phyloP scores from a whole-genome alignment of 192 early-diverging fungal genomes.

The Gorgonomyces haynaldii region DNA sequence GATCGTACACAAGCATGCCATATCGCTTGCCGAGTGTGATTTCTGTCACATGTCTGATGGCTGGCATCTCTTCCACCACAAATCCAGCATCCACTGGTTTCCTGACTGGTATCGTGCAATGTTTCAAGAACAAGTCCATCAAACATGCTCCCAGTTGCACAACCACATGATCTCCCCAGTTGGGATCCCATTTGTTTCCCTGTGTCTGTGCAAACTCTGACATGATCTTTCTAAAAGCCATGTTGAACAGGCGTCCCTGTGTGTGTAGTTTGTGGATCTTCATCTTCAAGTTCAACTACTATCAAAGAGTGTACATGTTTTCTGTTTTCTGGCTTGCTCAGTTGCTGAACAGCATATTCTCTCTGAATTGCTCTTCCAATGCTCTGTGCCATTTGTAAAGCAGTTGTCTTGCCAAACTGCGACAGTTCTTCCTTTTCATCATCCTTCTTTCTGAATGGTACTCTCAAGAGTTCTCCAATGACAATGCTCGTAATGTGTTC shows the following conservation, averaged over 20 bases:
- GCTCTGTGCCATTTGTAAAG: slow-evolving; percentile 34
- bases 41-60: slow-evolving; percentile 56
- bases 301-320: slow-evolving; percentile 30
- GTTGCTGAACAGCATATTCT: slow-evolving; percentile 67
- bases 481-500: slow-evolving; percentile 73
- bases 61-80: slow-evolving; percentile 46
- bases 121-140: slow-evolving; percentile 23
- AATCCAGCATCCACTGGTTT: slow-evolving; percentile 30
- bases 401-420: slow-evolving; percentile 6
- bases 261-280: slow-evolving; percentile 60
- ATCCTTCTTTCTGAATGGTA: slow-evolving; percentile 10
- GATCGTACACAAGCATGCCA: slow-evolving; percentile 64
- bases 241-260: slow-evolving; percentile 69
- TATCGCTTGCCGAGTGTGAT: slow-evolving; percentile 45
- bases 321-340: slow-evolving; percentile 53
- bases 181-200: slow-evolving; percentile 46
- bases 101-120: slow-evolving; percentile 52
- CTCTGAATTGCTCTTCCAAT: slow-evolving; percentile 70
- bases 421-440: slow-evolving; percentile 18
- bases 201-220: slow-evolving; percentile 43
- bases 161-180: slow-evolving; percentile 50
- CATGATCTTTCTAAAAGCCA: slow-evolving; percentile 60
- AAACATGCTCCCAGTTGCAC: slow-evolving; percentile 51
- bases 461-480: slow-evolving; percentile 66
- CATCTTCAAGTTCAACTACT: slow-evolving; percentile 13